Evolutionary conservation across 176 grass and related monocot genomes (phyloP).

Genomic region (barley (Hordeum vulgare)): DNA sequence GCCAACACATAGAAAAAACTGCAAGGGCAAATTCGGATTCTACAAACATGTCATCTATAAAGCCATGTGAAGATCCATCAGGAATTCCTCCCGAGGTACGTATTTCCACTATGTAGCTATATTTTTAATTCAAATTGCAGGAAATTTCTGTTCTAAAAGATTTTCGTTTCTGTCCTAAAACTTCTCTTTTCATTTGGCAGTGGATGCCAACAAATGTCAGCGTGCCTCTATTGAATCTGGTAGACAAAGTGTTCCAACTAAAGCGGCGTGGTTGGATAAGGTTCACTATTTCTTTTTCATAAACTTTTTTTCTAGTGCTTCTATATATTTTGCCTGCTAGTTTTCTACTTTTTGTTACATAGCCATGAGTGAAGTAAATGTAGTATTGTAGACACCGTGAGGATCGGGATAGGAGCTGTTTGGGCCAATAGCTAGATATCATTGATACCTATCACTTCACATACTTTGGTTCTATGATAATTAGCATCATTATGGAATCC

Average conservation of each 20-base stretch:
- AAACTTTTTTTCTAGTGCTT: conserved; percentile 7
- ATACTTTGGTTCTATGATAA: not conserved
- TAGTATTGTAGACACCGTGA: not conserved
- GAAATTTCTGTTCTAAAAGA: not conserved
- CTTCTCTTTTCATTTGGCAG: conserved; percentile 33
- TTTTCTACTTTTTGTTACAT: not conserved
- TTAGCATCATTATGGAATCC: conserved; percentile 10
- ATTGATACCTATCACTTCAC: not conserved
- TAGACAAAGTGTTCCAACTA: conserved; percentile 96
- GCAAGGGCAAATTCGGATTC: conserved; percentile 39
- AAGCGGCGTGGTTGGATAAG: conserved; percentile 90
- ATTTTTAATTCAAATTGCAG: conserved; percentile 6
- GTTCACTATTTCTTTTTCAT: conserved; percentile 33
- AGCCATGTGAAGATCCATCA: conserved; percentile 52
- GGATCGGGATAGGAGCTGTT: not conserved
- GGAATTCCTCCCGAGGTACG: conserved; percentile 86
- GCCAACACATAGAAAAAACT: conserved; percentile 34
- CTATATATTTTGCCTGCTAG: conserved; percentile 8
- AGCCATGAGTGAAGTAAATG: not conserved
- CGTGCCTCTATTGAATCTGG: conserved; percentile 76
- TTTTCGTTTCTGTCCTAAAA: not conserved
- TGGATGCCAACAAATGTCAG: conserved; percentile 98
- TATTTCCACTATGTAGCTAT: conserved; percentile 4
- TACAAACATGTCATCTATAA: conserved; percentile 38
- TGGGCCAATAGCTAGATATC: not conserved